Evolutionary conservation across 495 filamentous ascomycete species (phyloP).

Genomic region (Rhizodiscina lignyota): DNA sequence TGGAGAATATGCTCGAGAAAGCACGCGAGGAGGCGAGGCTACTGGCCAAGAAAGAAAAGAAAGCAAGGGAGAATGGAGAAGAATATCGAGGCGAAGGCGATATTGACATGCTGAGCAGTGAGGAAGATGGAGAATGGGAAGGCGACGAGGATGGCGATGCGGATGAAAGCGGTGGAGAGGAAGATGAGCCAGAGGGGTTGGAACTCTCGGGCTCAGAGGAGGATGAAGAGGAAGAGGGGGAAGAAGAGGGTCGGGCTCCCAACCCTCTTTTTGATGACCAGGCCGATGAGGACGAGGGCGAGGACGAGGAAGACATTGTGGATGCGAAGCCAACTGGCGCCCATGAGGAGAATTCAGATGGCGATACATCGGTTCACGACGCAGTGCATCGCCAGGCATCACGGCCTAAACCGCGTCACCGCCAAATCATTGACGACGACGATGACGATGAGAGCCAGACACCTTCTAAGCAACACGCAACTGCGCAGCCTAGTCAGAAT

Average conservation of each 20-base stretch:
- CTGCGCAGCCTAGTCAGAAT: conserved; percentile 1
- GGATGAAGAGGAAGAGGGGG: conserved; percentile 14
- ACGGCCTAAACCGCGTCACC: not conserved
- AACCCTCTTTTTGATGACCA: conserved; percentile 13
- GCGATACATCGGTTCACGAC: too few relatives aligned
- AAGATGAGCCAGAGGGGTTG: too few relatives aligned
- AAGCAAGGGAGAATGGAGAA: conserved; percentile 43
- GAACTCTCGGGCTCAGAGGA: too few relatives aligned
- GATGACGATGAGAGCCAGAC: conserved; percentile 11
- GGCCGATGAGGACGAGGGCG: conserved; percentile 14
- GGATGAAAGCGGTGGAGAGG: conserved; percentile 25
- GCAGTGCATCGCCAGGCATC: too few relatives aligned
- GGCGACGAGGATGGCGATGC: conserved; percentile 33
- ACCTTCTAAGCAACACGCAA: not conserved
- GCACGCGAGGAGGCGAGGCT: conserved; percentile 66
- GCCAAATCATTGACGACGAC: conserved; percentile 18
- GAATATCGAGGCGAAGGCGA: conserved; percentile 28
- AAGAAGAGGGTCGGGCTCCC: conserved; percentile 15
- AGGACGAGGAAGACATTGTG: not conserved
- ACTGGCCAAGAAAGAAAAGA: conserved; percentile 61
- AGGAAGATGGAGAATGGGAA: conserved; percentile 41
- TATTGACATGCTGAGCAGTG: conserved; percentile 34
- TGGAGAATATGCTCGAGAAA: conserved; percentile 76
- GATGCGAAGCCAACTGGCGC: too few relatives aligned
- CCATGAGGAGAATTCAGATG: too few relatives aligned